Evolutionary conservation across 2,329 filamentous ascomycete species (phyloP).

Genomic region (Tothia fuscella): DNA sequence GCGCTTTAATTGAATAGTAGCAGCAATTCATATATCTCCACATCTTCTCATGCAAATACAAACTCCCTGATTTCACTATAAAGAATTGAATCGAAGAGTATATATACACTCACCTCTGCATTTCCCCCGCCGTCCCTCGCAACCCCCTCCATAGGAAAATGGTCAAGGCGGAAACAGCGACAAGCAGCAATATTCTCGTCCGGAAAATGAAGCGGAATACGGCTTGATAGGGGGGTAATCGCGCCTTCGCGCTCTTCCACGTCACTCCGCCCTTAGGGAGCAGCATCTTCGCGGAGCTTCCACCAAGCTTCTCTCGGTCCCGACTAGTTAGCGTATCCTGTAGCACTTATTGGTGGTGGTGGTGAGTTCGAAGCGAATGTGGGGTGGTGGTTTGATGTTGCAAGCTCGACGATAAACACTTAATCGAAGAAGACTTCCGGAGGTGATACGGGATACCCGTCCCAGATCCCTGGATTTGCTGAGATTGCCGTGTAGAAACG

Average conservation of each 20-base stretch:
- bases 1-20: not conserved
- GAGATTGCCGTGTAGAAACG: too few species aligned
- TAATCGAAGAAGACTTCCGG: too few species aligned
- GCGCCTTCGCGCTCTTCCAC: slow-evolving; percentile 81
- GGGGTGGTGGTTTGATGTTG: too few species aligned
- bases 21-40: not conserved
- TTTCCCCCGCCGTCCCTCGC: slow-evolving; percentile 65
- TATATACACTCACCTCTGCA: slow-evolving; percentile 62
- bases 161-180: slow-evolving; percentile 58
- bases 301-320: too few species aligned
- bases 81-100: not conserved
- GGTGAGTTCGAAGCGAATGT: too few species aligned
- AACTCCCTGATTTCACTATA: not conserved
- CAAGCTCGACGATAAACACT: too few species aligned
- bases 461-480: too few species aligned
- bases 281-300: too few species aligned
- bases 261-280: slow-evolving; percentile 79
- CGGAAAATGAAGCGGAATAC: slow-evolving; percentile 51
- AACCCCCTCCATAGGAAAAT: slow-evolving; percentile 83
- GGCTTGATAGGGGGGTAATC: slow-evolving; percentile 65
- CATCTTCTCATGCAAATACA: not conserved
- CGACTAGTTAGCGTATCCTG: too few species aligned
- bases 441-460: too few species aligned
- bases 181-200: slow-evolving; percentile 63
- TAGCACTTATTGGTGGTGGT: too few species aligned